Percentiles rank a stretch among this genome's conserved stretches.
Conservation (phyloP, 2,329 filamentous ascomycete genomes). For the Fusarium ambrosium region DNA sequence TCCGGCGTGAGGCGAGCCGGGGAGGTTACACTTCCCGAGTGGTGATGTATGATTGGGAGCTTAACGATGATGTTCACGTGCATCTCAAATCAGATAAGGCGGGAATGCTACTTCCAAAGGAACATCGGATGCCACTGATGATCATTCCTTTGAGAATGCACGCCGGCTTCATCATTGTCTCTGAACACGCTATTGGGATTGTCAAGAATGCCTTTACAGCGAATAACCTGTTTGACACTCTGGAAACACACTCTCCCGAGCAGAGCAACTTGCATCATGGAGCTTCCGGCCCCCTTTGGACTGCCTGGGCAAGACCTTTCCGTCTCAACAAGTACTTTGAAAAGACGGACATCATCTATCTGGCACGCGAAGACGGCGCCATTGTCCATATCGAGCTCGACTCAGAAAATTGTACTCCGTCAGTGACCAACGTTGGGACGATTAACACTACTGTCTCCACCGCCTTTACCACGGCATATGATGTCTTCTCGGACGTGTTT, state of each 20-base stretch:
- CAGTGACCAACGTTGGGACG: slow-evolving; percentile 71
- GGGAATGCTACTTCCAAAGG: slow-evolving; percentile 64
- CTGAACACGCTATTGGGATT: slow-evolving; percentile 69
- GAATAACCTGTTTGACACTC: slow-evolving; percentile 61
- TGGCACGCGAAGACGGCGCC: slow-evolving; percentile 89
- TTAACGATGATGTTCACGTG: slow-evolving; percentile 60
- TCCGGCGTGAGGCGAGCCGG: slow-evolving; percentile 55
- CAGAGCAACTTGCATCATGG: slow-evolving; percentile 63
- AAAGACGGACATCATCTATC: slow-evolving; percentile 82
- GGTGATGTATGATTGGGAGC: slow-evolving; percentile 72
- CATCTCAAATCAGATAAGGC: slow-evolving; percentile 62
- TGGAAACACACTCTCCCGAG: slow-evolving; percentile 57
- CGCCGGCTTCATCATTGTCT: slow-evolving; percentile 79
- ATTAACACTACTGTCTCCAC: slow-evolving; percentile 81
- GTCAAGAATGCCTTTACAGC: slow-evolving; percentile 68
- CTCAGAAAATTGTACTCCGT: slow-evolving; percentile 66
- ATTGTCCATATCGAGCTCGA: slow-evolving; percentile 80
- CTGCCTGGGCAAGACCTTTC: slow-evolving; percentile 84
- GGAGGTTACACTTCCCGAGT: slow-evolving; percentile 58
- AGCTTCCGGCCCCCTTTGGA: slow-evolving; percentile 74
- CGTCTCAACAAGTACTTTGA: slow-evolving; percentile 73
- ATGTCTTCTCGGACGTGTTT: slow-evolving; percentile 79
- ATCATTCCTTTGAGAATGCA: slow-evolving; percentile 79
- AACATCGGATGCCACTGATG: slow-evolving; percentile 73
- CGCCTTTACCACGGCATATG: slow-evolving; percentile 83